Evolutionary conservation across 2,329 filamentous ascomycete species (phyloP).

Genomic region (Lasiodiplodia sp.): DNA sequence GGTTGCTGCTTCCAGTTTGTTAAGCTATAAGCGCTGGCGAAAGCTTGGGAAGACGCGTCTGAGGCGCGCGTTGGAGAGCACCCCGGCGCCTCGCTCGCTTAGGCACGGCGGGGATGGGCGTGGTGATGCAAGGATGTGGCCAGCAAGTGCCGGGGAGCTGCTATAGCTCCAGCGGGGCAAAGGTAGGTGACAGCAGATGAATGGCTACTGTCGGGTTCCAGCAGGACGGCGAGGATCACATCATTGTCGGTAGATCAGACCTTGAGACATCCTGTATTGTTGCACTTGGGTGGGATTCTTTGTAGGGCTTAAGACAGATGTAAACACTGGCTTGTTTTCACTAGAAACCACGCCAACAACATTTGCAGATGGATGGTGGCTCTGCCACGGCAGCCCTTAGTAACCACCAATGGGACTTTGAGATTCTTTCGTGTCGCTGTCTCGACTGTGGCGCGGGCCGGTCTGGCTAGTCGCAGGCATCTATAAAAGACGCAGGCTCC

Average conservation of each 20-base stretch:
- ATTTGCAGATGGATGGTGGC: not conserved
- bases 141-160: slow-evolving; percentile 25
- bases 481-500: slow-evolving; percentile 16
- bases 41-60: slow-evolving; percentile 27
- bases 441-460: not conserved
- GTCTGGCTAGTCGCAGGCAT: slow-evolving; percentile 10
- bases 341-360: not conserved
- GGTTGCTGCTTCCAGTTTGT: not conserved
- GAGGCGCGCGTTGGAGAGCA: slow-evolving; percentile 16
- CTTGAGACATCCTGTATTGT: not conserved
- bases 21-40: not conserved
- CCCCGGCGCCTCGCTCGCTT: slow-evolving; percentile 10
- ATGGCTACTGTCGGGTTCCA: not conserved
- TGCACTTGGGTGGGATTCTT: not conserved
- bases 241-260: not conserved
- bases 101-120: slow-evolving; percentile 20
- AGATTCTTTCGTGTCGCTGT: not conserved
- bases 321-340: not conserved
- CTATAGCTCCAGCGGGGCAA: slow-evolving; percentile 29
- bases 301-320: not conserved
- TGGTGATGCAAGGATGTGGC: slow-evolving; percentile 17
- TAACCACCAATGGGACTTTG: not conserved
- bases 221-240: not conserved
- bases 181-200: not conserved
- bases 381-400: not conserved